phyloP scores from a whole-genome alignment of 208 protist genomes.

The Trypanosoma melophagium region DNA sequence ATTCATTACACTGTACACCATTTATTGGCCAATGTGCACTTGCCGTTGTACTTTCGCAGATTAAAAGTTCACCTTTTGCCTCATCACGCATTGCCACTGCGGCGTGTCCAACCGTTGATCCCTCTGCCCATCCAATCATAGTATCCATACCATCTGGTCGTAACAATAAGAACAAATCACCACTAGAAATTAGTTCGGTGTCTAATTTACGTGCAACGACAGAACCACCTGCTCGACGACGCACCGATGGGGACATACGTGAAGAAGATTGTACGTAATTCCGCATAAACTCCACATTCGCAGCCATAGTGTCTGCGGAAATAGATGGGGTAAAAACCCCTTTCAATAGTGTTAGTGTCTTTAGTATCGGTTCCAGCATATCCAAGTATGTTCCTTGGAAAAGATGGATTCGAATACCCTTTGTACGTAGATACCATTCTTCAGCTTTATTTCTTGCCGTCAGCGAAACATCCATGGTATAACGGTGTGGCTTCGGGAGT shows the following conservation, averaged over 20 bases:
- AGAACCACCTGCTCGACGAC: background rate
- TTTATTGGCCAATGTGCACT: conserved; percentile 39
- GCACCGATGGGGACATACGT: background rate
- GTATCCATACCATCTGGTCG: background rate
- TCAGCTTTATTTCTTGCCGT: background rate
- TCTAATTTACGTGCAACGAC: conserved; percentile 4
- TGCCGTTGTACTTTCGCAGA: conserved; percentile 30
- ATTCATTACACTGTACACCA: conserved; percentile 31
- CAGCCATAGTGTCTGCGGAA: background rate
- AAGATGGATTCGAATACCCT: background rate
- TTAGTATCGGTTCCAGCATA: background rate
- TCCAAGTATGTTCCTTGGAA: background rate
- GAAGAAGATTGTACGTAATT: background rate
- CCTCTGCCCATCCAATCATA: conserved; percentile 1
- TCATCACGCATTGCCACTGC: background rate
- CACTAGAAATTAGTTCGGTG: background rate
- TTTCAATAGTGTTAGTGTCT: background rate
- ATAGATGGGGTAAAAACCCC: background rate
- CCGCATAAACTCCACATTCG: background rate
- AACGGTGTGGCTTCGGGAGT: background rate
- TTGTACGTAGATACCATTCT: background rate
- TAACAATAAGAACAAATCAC: background rate
- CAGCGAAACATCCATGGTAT: background rate
- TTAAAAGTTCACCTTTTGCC: conserved; percentile 11
- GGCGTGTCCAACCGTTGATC: background rate